Evolutionary conservation across 2,329 filamentous ascomycete species (phyloP), one percentile per base, ranked within the genome.

Genomic region (Ophiostoma quercus): DNA sequence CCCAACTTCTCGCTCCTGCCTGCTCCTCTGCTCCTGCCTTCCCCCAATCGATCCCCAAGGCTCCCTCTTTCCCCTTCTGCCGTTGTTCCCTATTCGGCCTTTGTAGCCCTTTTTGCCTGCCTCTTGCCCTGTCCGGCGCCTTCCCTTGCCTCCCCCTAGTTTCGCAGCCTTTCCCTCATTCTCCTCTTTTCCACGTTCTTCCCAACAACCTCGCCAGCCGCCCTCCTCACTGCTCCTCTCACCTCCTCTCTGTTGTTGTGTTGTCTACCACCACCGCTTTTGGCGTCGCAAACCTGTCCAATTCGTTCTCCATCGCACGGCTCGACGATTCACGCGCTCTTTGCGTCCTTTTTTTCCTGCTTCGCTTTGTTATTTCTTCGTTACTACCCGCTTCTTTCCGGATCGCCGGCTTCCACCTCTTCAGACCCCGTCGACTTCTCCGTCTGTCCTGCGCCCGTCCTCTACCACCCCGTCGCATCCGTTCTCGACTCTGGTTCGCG

Each of bases 81-180:
- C 16, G 9, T 65, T 37, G 25, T 63, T 3, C 34, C 34, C 63
- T 39, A 22, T 66, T 39, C n/a, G 63, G n/a, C 37, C 25, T 43
- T 37, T 66, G 60, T 19, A 25, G 60, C 60, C 57, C 43, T 47
- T 47, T 47, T 47, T 47, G 43, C 43, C 41, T 47, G 19, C 43
- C 43, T 47, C 43, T 47, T 43, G 63, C 63, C 63, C 63, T 65
- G 62, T 65, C 62, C 29, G 62, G 34, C 60, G 34, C 60, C 32
- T 37, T 63, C 8, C 29, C 63, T 66, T 25, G 32, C 34, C 34
- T 34, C 39, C 62, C 62, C 62, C 32, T 66, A 66, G 65, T 66
- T 65, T 65, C 65, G 65, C 65, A 66, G 65, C 65, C 65, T 62
- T 68, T 66, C 70, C 70, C 54, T 69, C 32, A 19, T 47, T 51